Base-by-base conservation (phyloP, 2,329 filamentous ascomycete genomes). In the Cladosporium sp. region DNA sequence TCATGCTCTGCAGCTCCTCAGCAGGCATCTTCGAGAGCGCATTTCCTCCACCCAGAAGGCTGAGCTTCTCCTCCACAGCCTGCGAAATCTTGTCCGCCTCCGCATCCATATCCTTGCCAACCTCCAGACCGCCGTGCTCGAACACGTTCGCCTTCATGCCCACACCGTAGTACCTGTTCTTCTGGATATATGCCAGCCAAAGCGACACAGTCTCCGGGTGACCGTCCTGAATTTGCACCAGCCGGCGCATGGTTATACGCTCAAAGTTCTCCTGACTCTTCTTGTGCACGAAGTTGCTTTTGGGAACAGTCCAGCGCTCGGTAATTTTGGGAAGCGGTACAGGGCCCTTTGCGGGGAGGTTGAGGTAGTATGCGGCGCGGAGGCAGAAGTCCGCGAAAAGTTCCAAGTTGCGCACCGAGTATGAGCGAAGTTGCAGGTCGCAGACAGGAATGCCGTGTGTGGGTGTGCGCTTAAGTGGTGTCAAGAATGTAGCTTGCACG, bases 71-170 rank as follows among this genome's bases (percentile, higher is more conserved):
- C 4, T 62, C 60, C 11, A 67, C 50, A 46, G 51, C 54, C 42
- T 55, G 50, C 41, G 54, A 51, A 16, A 62, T 57, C 56, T 55
- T 50, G 50, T 63, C 59, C 18, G 62, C 65, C 57, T 67, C 60
- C 33, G 55, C 55, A 38, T 69, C 67, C 62, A 69, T 56, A 30
- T 66, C 62, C 51, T 60, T 57, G 12, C 20, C 56, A 9, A 62
- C 59, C 27, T 66, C 59, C 43, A 69, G 35, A 51, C 79, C 78
- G 62, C 86, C 83, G 69, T 88, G 91, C 65, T 95, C 88, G 83
- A 87, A 98, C 43, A 97, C 80, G 67, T 98, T 96, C 47, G 93
- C 93, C 78, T 98, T 98, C 90, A 98, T 94, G 62, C 93, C 93
- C 35, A 97, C 85, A n/a, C 93, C 93, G 59, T 94, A 88, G 67